These are phyloP conservation scores for Sporobolus alterniflorus DNA, from an alignment of 202 grass and related monocot species.

Conservation along the genomic window DNA sequence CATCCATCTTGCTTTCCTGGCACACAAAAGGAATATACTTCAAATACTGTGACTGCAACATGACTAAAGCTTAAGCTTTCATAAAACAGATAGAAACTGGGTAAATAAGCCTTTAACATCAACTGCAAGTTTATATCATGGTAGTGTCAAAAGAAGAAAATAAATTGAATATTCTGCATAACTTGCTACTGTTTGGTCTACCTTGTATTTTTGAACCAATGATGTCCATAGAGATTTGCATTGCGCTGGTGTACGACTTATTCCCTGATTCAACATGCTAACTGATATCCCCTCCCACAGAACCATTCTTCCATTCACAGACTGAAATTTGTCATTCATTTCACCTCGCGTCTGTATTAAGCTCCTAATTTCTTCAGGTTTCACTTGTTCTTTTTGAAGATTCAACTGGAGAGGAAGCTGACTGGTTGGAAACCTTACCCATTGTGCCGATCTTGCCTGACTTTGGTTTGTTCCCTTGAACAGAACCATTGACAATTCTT, in stretches of 20 bases:
- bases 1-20: conserved; percentile 84
- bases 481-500: conserved; percentile 55
- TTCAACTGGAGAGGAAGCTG: conserved; percentile 46
- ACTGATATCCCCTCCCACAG: conserved; percentile 92
- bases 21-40: conserved; percentile 15
- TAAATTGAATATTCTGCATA: neutral
- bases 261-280: conserved; percentile 70
- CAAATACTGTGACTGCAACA: neutral
- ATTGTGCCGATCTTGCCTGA: conserved; percentile 42
- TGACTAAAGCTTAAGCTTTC: neutral
- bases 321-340: conserved; percentile 84
- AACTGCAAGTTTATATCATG: conserved; percentile 1
- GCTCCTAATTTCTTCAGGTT: conserved; percentile 86
- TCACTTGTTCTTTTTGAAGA: conserved; percentile 88
- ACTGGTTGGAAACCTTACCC: conserved; percentile 43
- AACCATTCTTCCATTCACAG: conserved; percentile 87
- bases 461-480: conserved; percentile 47
- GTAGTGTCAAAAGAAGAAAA: neutral
- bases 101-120: neutral
- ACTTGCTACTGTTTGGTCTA: conserved; percentile 27
- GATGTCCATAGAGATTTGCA: conserved; percentile 98
- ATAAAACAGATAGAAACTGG: neutral
- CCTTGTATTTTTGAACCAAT: conserved; percentile 98
- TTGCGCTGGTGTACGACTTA: conserved; percentile 71
- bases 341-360: conserved; percentile 80